These are phyloP conservation scores for Gloeopeniophorella convolvens DNA, from an alignment of 768 basidiomycete genomes.

Conservation along the genomic window DNA sequence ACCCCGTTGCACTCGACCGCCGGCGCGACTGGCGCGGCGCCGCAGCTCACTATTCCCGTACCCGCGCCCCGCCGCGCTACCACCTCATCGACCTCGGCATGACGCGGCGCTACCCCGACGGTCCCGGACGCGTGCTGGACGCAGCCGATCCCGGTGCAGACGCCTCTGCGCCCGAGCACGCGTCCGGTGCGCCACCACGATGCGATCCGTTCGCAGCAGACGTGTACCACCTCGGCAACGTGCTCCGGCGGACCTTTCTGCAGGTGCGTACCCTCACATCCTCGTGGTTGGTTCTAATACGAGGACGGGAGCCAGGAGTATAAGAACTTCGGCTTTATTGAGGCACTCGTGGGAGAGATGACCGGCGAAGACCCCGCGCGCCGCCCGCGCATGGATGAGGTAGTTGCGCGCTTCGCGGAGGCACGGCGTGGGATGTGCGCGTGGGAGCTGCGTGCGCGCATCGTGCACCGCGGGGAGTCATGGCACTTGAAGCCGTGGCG, in stretches of 20 bases:
- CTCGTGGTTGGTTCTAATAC: not conserved
- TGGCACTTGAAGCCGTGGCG: not conserved
- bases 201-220: conserved; percentile 30
- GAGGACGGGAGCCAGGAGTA: conserved; percentile 14
- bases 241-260: conserved; percentile 24
- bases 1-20: conserved; percentile 16
- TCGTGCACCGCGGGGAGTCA: conserved; percentile 9
- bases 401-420: conserved; percentile 25
- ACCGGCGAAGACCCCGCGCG: conserved; percentile 26
- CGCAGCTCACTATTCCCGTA: conserved; percentile 27
- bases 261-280: conserved; percentile 18
- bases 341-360: conserved; percentile 28
- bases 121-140: conserved; percentile 20
- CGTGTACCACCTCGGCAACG: conserved; percentile 29
- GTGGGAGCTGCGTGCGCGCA: conserved; percentile 28
- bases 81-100: conserved; percentile 33
- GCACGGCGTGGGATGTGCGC: conserved; percentile 15
- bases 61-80: conserved; percentile 26
- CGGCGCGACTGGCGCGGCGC: conserved; percentile 20
- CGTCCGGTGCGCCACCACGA: not conserved
- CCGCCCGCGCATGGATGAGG: conserved; percentile 27
- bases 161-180: conserved; percentile 30
- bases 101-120: conserved; percentile 26
- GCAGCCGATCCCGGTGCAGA: conserved; percentile 34
- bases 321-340: conserved; percentile 27